A percentile compares a stretch with the other conserved stretches of the same genome.
Evolutionary conservation across 306 rosid species (phyloP).

Genomic region (Geum urbanum): DNA sequence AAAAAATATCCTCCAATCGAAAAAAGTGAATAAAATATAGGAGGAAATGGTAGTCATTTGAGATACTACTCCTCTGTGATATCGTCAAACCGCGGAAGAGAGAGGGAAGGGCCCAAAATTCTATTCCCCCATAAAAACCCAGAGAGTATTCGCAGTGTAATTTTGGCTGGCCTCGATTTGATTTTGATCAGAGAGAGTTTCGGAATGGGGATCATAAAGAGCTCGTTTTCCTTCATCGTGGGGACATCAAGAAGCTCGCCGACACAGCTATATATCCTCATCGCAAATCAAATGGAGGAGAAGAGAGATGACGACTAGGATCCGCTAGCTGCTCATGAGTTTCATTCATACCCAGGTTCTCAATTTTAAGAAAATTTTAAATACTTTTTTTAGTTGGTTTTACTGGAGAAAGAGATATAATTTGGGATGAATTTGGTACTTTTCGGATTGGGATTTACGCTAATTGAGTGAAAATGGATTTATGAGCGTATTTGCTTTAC

Average conservation of each 20-base stretch:
- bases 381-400: neutral
- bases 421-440: neutral
- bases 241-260: slow-evolving; percentile 65
- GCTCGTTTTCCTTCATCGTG: slow-evolving; percentile 62
- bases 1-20: too few species aligned
- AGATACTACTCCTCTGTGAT: neutral
- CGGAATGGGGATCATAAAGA: slow-evolving; percentile 68
- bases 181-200: neutral
- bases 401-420: neutral
- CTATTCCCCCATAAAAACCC: neutral
- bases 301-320: slow-evolving; percentile 38
- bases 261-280: slow-evolving; percentile 32
- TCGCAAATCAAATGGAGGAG: slow-evolving; percentile 47
- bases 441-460: neutral
- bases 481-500: neutral
- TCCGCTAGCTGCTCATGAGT: neutral
- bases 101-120: neutral
- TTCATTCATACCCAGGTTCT: slow-evolving; percentile 26
- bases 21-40: neutral
- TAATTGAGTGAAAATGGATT: slow-evolving; percentile 1
- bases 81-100: neutral
- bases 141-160: neutral
- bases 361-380: neutral
- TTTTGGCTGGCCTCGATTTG: too few species aligned
- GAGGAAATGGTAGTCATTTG: neutral